A percentile compares a stretch with the other conserved stretches of the same genome.
These are phyloP conservation scores for Elongisporangium undulatum DNA, from an alignment of 352 stramenopile species.

Conservation along the genomic window DNA sequence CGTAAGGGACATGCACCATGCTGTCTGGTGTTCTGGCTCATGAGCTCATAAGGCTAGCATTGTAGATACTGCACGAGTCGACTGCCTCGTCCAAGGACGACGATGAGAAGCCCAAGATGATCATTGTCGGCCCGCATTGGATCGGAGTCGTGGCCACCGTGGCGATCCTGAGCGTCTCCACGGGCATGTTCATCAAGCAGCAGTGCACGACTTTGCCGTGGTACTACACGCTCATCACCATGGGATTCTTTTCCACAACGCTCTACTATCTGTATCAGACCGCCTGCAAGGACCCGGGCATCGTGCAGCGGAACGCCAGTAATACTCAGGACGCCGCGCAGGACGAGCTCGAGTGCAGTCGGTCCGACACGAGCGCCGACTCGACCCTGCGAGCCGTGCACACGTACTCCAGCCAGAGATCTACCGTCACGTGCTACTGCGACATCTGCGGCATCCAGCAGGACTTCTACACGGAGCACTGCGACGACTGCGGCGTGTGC, in stretches of 20 bases:
- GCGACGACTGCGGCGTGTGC: constrained; percentile 92
- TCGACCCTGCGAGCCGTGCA: constrained; percentile 11
- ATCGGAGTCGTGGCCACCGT: constrained; percentile 70
- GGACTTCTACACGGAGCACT: constrained; percentile 77
- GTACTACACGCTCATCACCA: constrained; percentile 55
- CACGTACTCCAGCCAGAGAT: constrained; percentile 9
- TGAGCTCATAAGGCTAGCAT: neutral
- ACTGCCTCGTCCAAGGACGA: constrained; percentile 19
- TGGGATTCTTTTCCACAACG: constrained; percentile 47
- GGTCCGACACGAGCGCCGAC: neutral
- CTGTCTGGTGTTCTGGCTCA: neutral
- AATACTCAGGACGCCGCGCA: neutral
- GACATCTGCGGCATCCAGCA: constrained; percentile 69
- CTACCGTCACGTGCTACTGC: constrained; percentile 38
- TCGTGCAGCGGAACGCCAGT: constrained; percentile 25
- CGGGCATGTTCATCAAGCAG: constrained; percentile 55
- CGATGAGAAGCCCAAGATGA: constrained; percentile 18
- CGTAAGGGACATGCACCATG: constrained; percentile 9
- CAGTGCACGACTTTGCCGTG: constrained; percentile 42
- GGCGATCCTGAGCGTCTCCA: constrained; percentile 53
- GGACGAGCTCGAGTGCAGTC: neutral
- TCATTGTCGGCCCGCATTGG: constrained; percentile 78
- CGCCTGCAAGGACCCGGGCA: constrained; percentile 71
- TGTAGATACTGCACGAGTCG: constrained; percentile 46
- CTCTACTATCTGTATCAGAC: constrained; percentile 72